Conservation (phyloP, 495 filamentous ascomycete genomes). For the Glonium stellatum region DNA sequence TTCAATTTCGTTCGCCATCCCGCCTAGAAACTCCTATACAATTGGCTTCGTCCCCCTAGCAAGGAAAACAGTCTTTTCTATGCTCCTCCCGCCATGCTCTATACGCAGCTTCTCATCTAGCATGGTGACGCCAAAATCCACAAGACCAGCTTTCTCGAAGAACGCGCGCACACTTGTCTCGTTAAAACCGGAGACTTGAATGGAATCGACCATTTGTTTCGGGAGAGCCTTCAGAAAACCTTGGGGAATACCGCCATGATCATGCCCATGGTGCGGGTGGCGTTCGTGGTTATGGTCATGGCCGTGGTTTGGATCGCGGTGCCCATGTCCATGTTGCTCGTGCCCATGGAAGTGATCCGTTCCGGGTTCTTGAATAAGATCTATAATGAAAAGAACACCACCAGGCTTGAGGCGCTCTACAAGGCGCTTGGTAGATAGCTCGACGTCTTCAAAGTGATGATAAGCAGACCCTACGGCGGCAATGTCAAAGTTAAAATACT, state of each 20-base stretch:
- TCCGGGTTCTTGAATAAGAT: constrained; percentile 46
- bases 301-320: constrained; percentile 3
- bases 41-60: constrained; percentile 22
- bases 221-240: not conserved
- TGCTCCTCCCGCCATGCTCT: constrained; percentile 15
- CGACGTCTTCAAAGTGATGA: constrained; percentile 65
- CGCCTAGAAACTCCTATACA: not conserved
- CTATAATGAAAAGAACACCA: constrained; percentile 59
- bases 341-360: constrained; percentile 27
- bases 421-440: constrained; percentile 48
- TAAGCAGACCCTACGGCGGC: constrained; percentile 59
- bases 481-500: constrained; percentile 56
- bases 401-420: constrained; percentile 53
- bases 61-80: constrained; percentile 21
- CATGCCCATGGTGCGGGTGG: not conserved
- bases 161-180: constrained; percentile 12
- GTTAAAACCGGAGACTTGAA: constrained; percentile 13
- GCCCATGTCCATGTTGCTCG: constrained; percentile 9
- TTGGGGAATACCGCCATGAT: not conserved
- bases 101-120: constrained; percentile 23
- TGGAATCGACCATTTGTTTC: constrained; percentile 6
- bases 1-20: not conserved
- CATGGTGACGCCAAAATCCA: constrained; percentile 13
- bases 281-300: not conserved
- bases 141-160: constrained; percentile 22